phyloP scores from a whole-genome alignment of 108 stramenopile genomes.

The Skeletonema marinoi region DNA sequence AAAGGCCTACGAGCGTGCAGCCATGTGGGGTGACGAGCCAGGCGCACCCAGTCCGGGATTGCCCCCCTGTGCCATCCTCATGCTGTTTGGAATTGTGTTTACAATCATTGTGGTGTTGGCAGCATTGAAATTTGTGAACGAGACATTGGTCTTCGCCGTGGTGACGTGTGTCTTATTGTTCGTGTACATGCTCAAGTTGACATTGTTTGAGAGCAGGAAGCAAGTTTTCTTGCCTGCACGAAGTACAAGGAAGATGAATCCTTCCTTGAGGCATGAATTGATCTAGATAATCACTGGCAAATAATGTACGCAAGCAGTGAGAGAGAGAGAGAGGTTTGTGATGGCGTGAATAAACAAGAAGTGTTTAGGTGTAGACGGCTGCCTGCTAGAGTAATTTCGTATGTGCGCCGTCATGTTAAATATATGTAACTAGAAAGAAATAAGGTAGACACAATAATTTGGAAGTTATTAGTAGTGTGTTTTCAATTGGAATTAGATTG shows the following conservation, averaged over 20 bases:
- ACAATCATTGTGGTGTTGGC: constrained; percentile 68
- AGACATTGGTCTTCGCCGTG: constrained; percentile 85
- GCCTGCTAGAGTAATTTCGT: not conserved
- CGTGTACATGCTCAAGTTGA: constrained; percentile 90
- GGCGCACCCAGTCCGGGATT: constrained; percentile 63
- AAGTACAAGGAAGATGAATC: constrained; percentile 49
- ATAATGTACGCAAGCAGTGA: not conserved
- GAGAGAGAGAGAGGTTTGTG: not conserved
- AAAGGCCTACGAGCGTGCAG: constrained; percentile 60
- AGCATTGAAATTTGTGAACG: constrained; percentile 79
- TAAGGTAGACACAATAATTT: not conserved
- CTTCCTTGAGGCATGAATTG: constrained; percentile 62
- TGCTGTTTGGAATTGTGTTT: constrained; percentile 68
- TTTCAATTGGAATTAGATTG: too few species aligned
- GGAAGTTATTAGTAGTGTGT: too few species aligned
- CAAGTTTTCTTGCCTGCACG: constrained; percentile 47
- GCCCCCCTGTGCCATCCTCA: constrained; percentile 71
- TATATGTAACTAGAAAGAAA: not conserved
- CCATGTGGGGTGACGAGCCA: constrained; percentile 61
- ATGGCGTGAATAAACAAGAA: not conserved
- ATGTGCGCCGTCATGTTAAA: not conserved
- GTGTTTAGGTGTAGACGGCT: not conserved
- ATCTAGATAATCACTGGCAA: constrained; percentile 20
- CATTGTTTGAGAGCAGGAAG: constrained; percentile 75
- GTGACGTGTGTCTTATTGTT: constrained; percentile 83